Evolutionary conservation across 495 filamentous ascomycete genomes (phyloP).

Genomic region (Rostrohypoxylon terebratum): DNA sequence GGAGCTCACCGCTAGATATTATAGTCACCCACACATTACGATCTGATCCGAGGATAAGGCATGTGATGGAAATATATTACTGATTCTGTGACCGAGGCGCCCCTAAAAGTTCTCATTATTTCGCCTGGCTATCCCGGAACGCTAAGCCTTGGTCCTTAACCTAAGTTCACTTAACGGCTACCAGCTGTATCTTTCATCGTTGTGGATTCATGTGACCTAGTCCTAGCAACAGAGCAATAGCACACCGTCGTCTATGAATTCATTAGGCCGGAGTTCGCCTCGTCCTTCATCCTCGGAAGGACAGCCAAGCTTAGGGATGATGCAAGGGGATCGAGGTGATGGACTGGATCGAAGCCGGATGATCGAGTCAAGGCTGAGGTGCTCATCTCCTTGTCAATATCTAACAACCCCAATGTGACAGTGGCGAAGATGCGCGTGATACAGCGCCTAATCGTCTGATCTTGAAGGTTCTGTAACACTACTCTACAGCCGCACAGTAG

Average conservation of each 20-base stretch:
- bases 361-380: background rate
- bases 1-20: slow-evolving; percentile 15
- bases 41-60: background rate
- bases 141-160: background rate
- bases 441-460: background rate
- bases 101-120: background rate
- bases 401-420: background rate
- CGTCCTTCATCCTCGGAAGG: background rate
- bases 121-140: background rate
- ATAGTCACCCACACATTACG: background rate
- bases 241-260: background rate
- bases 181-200: slow-evolving; percentile 4
- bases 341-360: background rate
- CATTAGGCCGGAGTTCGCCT: background rate
- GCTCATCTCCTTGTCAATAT: background rate
- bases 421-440: slow-evolving; percentile 3
- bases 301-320: slow-evolving; percentile 1
- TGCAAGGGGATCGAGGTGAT: slow-evolving; percentile 14
- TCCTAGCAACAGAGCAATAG: background rate
- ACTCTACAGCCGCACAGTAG: background rate
- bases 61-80: background rate
- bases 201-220: slow-evolving; percentile 13
- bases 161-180: background rate
- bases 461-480: background rate
- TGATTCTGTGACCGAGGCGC: background rate